Percentiles rank a stretch among this genome's conserved stretches.
phyloP scores from a whole-genome alignment of 108 stramenopile genomes.

The Skeletonema potamos region DNA sequence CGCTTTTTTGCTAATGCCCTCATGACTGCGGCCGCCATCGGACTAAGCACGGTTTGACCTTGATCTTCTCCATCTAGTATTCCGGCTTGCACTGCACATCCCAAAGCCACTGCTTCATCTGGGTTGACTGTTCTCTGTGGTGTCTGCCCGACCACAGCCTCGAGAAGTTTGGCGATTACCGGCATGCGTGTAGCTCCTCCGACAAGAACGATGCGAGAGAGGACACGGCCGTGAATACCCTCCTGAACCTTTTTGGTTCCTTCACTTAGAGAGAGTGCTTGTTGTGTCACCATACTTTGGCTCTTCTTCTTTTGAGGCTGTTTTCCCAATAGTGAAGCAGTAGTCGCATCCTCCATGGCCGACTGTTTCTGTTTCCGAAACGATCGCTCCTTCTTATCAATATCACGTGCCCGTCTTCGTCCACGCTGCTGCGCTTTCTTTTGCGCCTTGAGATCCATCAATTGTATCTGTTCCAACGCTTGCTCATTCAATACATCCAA shows the following conservation, averaged over 20 bases:
- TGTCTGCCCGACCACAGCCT: slow-evolving; percentile 68
- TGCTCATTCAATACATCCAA: slow-evolving; percentile 20
- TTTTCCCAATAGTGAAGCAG: slow-evolving; percentile 33
- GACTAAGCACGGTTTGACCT: slow-evolving; percentile 71
- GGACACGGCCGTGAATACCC: slow-evolving; percentile 81
- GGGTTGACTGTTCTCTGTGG: slow-evolving; percentile 84
- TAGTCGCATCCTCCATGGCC: slow-evolving; percentile 39
- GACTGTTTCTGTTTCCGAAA: slow-evolving; percentile 69
- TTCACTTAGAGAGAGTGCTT: slow-evolving; percentile 4
- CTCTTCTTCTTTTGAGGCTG: slow-evolving; percentile 1
- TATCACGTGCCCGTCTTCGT: slow-evolving; percentile 65
- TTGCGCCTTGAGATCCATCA: slow-evolving; percentile 54
- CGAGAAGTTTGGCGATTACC: slow-evolving; percentile 68
- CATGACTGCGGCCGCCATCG: slow-evolving; percentile 86
- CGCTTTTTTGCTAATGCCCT: slow-evolving; percentile 69
- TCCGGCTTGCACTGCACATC: slow-evolving; percentile 90
- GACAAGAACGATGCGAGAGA: slow-evolving; percentile 81
- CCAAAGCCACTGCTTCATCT: slow-evolving; percentile 87
- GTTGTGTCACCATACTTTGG: neutral
- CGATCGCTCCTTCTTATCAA: slow-evolving; percentile 61
- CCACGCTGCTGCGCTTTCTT: slow-evolving; percentile 83
- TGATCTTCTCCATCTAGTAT: slow-evolving; percentile 84
- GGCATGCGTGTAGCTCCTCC: slow-evolving; percentile 93
- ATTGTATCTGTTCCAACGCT: slow-evolving; percentile 39
- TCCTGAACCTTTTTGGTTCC: slow-evolving; percentile 58